Evolutionary conservation across 129 eudicot genomes (phyloP), one percentile per base, ranked within the genome.

Genomic region (Erigeron canadensis): DNA sequence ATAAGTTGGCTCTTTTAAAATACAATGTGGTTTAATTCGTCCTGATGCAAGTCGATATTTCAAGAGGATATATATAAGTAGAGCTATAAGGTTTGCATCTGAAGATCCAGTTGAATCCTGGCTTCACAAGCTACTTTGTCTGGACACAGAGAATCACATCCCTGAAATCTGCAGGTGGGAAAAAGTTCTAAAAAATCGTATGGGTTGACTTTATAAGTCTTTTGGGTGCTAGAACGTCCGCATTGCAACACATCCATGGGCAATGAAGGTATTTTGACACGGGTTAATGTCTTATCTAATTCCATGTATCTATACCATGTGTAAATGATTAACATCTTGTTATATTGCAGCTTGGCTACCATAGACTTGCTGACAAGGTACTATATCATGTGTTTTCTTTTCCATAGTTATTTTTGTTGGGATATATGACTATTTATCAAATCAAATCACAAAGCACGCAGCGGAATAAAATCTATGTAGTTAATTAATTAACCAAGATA

Each of bases 191-290:
- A 57, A 51, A 67, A 51, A 21, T 43, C 38, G 17, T 71, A 62
- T 59, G 16, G 60, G 44, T 54, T 70, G 40, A 63, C 63, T 38
- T 51, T 45, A 13, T 34, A 18, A 34, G n/a, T 75, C 92, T 94
- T 66, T 87, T 96, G 9, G 98, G 98, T 78, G 98, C 95, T 55
- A 96, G 96, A 46, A 87, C 89, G 95, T 94, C 12, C 95, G 95
- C 74, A 94, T 94, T 17, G 98, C 98, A 28, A 85, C 96, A 58
- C 98, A 89, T 75, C 98, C 98, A 43, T 77, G 74, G 87, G 96
- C 95, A 63, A 82, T 85, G 92, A 81, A 84, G 96, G 98, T 92
- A 81, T 75, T 23, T 58, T 17, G 2, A 1, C 37, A 23, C 2
- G 34, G 2, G 34, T 23, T 23, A 23, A 23, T 23, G 34, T 23